Evolutionary conservation across 2,329 filamentous ascomycete species (phyloP).

Genomic region (Chaetomiaceae sp.): DNA sequence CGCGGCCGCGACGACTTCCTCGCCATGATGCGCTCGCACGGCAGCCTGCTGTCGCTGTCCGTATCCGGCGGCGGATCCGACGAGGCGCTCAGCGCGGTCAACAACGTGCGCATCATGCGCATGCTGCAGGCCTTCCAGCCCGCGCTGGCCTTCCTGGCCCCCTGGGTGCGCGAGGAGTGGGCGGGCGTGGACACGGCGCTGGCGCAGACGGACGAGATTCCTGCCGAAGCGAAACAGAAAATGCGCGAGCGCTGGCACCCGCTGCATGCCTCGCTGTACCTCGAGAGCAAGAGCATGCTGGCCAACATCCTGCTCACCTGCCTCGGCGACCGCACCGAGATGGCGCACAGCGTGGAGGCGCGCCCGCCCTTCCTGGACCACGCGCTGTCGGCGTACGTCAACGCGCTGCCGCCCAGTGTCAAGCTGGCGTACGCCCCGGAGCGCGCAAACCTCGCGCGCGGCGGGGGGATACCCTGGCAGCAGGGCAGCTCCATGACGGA

Average conservation of each 20-base stretch:
- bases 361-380: constrained; percentile 34
- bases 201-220: constrained; percentile 13
- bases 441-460: background rate
- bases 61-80: background rate
- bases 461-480: constrained; percentile 3
- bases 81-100: constrained; percentile 5
- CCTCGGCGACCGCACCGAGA: constrained; percentile 32
- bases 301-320: constrained; percentile 27
- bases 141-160: constrained; percentile 4
- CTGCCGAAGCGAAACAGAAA: constrained; percentile 20
- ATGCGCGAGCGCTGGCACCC: constrained; percentile 27
- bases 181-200: background rate
- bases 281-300: constrained; percentile 24
- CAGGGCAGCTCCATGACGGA: background rate
- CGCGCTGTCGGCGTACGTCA: constrained; percentile 28
- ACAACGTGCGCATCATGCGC: background rate
- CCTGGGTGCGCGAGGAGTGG: constrained; percentile 11
- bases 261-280: constrained; percentile 26
- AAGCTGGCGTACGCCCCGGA: constrained; percentile 22
- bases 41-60: background rate
- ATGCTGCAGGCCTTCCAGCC: background rate
- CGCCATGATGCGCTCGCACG: background rate
- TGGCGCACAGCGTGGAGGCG: constrained; percentile 33
- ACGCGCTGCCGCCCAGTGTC: constrained; percentile 27
- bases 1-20: background rate